phyloP scores from a whole-genome alignment of 176 grass and related monocot species.

The Musa acuminata region DNA sequence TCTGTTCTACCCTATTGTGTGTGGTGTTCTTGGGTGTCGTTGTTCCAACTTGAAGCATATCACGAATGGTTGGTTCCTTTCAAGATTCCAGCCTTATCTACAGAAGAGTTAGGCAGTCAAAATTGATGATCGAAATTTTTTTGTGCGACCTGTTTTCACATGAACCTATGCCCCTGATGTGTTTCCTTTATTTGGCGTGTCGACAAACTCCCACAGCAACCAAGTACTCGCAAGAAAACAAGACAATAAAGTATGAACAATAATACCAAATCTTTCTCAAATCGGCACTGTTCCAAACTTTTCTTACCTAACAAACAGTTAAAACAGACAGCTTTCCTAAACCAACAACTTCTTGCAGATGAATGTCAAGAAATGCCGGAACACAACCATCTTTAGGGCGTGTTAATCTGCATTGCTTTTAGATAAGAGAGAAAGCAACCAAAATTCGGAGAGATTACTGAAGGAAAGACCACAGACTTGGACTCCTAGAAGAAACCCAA shows the following conservation, averaged over 20 bases:
- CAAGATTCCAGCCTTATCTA: neutral
- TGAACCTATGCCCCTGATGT: neutral
- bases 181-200: neutral
- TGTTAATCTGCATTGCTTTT: neutral
- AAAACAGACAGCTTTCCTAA: neutral
- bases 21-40: neutral
- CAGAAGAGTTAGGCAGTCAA: neutral
- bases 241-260: neutral
- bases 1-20: neutral
- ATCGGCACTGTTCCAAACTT: neutral
- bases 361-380: neutral
- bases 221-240: conserved; percentile 3
- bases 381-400: neutral
- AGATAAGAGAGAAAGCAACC: neutral
- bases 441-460: neutral
- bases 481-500: neutral
- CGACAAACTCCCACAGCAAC: neutral
- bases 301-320: neutral
- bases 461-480: neutral
- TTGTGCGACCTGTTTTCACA: neutral
- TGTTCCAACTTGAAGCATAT: neutral
- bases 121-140: neutral
- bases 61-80: neutral
- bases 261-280: neutral
- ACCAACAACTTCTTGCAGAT: neutral